These are phyloP conservation scores for Aspergillus bombycis DNA, from an alignment of 2,329 filamentous ascomycete species.

Conservation along the genomic window DNA sequence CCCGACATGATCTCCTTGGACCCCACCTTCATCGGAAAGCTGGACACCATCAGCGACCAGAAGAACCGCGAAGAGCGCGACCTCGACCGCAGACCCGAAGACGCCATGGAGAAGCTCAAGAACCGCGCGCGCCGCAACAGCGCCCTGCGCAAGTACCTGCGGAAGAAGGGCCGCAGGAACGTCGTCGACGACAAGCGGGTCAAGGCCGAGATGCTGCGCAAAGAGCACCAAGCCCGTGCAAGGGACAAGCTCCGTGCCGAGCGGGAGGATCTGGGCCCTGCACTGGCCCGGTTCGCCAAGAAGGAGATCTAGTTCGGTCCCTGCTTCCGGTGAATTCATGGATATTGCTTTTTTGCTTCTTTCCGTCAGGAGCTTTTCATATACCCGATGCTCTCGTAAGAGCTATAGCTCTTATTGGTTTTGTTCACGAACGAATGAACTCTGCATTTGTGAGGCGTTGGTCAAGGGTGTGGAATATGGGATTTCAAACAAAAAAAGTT, in stretches of 20 bases:
- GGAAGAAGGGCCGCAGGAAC: slow-evolving; percentile 91
- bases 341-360: slow-evolving; percentile 12
- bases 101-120: slow-evolving; percentile 62
- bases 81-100: slow-evolving; percentile 70
- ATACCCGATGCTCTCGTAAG: slow-evolving; percentile 16
- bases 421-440: not conserved
- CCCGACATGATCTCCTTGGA: slow-evolving; percentile 97
- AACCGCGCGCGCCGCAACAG: slow-evolving; percentile 89
- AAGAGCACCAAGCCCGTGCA: slow-evolving; percentile 67
- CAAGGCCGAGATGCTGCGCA: slow-evolving; percentile 80
- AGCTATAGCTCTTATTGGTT: not conserved
- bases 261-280: slow-evolving; percentile 78
- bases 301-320: slow-evolving; percentile 51
- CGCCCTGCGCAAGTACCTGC: slow-evolving; percentile 80
- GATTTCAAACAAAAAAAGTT: not conserved
- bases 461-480: slow-evolving; percentile 1
- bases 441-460: slow-evolving; percentile 12
- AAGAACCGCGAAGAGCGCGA: slow-evolving; percentile 77
- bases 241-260: slow-evolving; percentile 69
- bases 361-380: slow-evolving; percentile 15
- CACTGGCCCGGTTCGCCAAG: slow-evolving; percentile 80
- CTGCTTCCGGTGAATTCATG: slow-evolving; percentile 6
- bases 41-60: slow-evolving; percentile 79
- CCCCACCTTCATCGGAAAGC: slow-evolving; percentile 85
- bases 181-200: slow-evolving; percentile 94